These are phyloP conservation scores for Actinomortierella ambigua DNA, from an alignment of 371 early-diverging fungal genomes.

Conservation along the genomic window DNA sequence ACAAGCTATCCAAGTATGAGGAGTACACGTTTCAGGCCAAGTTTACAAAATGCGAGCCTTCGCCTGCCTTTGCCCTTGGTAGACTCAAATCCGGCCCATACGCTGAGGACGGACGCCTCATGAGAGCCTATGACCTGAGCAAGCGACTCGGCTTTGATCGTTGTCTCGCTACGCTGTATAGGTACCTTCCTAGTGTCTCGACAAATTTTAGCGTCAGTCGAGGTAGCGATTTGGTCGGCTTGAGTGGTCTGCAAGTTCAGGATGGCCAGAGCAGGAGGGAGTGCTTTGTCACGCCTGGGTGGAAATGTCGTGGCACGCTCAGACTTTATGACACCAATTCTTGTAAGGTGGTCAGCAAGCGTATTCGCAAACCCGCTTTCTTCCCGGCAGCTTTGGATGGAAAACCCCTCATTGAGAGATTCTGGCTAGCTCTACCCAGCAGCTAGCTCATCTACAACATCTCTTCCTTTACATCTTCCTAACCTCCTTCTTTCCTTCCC, in stretches of 20 bases:
- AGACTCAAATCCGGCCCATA: conserved; percentile 22
- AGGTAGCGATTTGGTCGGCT: conserved; percentile 6
- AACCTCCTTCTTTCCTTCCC: too few species aligned
- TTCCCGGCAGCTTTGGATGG: conserved; percentile 22
- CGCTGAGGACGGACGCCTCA: background rate
- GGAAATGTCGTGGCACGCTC: conserved; percentile 13
- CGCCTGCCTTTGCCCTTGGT: conserved; percentile 9
- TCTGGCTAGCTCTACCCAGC: too few species aligned
- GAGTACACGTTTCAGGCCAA: too few species aligned
- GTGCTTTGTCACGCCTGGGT: conserved; percentile 15
- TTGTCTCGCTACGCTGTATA: conserved; percentile 8
- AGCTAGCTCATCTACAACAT: too few species aligned
- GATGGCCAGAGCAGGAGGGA: conserved; percentile 14
- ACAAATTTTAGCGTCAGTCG: conserved; percentile 10
- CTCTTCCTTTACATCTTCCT: too few species aligned
- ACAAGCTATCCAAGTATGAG: too few species aligned
- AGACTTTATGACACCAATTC: conserved; percentile 10
- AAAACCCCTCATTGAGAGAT: conserved; percentile 11
- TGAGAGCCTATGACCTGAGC: conserved; percentile 17
- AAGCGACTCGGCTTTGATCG: conserved; percentile 13
- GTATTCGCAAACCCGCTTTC: too few species aligned
- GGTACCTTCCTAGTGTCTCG: conserved; percentile 14
- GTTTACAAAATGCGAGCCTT: conserved; percentile 1
- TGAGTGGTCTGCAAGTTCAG: conserved; percentile 7
- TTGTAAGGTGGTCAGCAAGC: conserved; percentile 1